A percentile compares a stretch with the other conserved stretches of the same genome.
Conservation (phyloP, 352 stramenopile species). For the Phytophthora uliginosa region DNA sequence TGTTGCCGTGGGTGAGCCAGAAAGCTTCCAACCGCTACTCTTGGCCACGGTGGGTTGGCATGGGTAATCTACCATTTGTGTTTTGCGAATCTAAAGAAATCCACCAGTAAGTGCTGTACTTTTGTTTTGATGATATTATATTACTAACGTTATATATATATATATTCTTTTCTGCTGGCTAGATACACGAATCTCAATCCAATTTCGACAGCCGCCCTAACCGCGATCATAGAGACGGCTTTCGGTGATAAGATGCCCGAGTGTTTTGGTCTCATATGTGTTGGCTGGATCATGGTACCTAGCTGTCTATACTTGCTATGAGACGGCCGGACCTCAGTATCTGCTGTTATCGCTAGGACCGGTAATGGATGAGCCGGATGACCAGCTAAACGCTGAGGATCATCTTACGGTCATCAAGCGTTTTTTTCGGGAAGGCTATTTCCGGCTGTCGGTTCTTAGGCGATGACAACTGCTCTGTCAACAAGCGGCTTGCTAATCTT, state of each 20-base stretch:
- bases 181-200: too few species aligned
- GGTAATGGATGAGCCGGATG: constrained; percentile 12
- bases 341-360: constrained; percentile 7
- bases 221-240: not conserved
- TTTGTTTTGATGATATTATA: too few species aligned
- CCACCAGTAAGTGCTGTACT: too few species aligned
- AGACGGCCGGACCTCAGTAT: not conserved
- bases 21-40: too few species aligned
- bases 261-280: not conserved
- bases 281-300: constrained; percentile 12
- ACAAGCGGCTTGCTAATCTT: constrained; percentile 7
- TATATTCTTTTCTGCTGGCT: too few species aligned
- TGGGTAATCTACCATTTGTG: too few species aligned
- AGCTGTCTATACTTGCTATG: constrained; percentile 13
- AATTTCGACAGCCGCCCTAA: too few species aligned
- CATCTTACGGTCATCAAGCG: not conserved
- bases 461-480: constrained; percentile 14
- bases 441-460: not conserved
- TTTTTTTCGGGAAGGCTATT: too few species aligned
- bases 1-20: too few species aligned
- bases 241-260: constrained; percentile 5
- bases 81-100: too few species aligned
- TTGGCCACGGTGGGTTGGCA: too few species aligned
- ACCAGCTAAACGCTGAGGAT: not conserved
- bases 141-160: too few species aligned